Evolutionary conservation across 2,329 filamentous ascomycete genomes (phyloP).

Genomic region (Verticillium isaacii): DNA sequence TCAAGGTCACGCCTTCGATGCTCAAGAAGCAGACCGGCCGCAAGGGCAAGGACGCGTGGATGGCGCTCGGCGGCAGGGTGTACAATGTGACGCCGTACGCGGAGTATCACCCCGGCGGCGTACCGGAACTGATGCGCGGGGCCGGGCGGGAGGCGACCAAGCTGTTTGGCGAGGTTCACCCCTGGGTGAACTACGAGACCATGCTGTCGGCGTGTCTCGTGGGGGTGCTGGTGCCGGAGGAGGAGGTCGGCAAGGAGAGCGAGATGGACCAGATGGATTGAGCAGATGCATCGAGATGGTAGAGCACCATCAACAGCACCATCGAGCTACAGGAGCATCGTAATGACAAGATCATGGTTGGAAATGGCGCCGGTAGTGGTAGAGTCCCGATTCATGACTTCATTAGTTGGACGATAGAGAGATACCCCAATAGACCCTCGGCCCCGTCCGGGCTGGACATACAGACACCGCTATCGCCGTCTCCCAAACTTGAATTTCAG

Average conservation of each 20-base stretch:
- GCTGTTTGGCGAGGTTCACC: conserved; percentile 63
- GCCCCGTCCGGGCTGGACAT: not conserved
- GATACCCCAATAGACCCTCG: conserved; percentile 22
- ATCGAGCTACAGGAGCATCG: too few relatives aligned
- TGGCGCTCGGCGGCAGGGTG: conserved; percentile 79
- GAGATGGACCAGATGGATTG: conserved; percentile 60
- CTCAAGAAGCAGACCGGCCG: conserved; percentile 76
- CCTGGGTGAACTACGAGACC: conserved; percentile 69
- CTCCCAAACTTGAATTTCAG: conserved; percentile 52
- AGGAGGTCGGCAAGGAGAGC: conserved; percentile 33
- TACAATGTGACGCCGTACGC: conserved; percentile 92
- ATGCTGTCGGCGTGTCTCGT: conserved; percentile 62
- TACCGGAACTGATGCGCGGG: conserved; percentile 63
- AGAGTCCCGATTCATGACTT: not conserved
- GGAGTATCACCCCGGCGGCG: conserved; percentile 85
- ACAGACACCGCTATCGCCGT: conserved; percentile 28
- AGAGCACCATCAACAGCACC: too few relatives aligned
- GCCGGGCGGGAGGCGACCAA: conserved; percentile 59
- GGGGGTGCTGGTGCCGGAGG: conserved; percentile 59
- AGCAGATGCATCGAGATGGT: not conserved
- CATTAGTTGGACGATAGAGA: conserved; percentile 15
- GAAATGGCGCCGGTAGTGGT: not conserved
- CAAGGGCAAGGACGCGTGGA: conserved; percentile 86
- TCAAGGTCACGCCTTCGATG: conserved; percentile 78
- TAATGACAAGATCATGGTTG: not conserved